Conservation (phyloP, 306 rosid genomes). For the Astragalus membranaceus region DNA sequence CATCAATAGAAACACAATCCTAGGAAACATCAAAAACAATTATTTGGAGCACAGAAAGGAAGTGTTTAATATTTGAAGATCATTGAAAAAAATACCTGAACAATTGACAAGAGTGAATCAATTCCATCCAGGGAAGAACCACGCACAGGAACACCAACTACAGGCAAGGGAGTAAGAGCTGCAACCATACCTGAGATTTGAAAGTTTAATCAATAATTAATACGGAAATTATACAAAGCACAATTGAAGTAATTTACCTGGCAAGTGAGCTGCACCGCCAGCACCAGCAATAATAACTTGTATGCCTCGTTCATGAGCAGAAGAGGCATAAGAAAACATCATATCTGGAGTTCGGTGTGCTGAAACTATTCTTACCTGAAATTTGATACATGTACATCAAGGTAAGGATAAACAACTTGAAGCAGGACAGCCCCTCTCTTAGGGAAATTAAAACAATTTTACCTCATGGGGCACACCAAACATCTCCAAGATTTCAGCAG, state of each 20-base stretch:
- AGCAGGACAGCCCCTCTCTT: background rate
- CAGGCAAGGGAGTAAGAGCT: constrained; percentile 71
- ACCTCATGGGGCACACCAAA: constrained; percentile 83
- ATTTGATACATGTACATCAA: background rate
- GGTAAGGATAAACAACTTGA: constrained; percentile 1
- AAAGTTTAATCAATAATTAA: constrained; percentile 6
- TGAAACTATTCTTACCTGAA: constrained; percentile 79
- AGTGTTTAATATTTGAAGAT: background rate
- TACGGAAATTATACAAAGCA: background rate
- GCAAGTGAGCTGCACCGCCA: constrained; percentile 95
- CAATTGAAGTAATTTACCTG: constrained; percentile 38
- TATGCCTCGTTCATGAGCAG: constrained; percentile 67
- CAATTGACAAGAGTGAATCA: constrained; percentile 83
- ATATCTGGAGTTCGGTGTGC: constrained; percentile 84
- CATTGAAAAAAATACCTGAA: constrained; percentile 51
- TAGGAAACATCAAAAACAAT: background rate
- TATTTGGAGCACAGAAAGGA: background rate
- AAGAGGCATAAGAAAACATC: constrained; percentile 68
- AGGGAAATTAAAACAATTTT: background rate
- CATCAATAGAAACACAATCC: background rate
- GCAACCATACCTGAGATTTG: constrained; percentile 81
- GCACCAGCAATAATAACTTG: constrained; percentile 91
- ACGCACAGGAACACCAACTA: constrained; percentile 88
- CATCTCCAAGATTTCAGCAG: constrained; percentile 64
- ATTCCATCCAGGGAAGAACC: constrained; percentile 72